Evolutionary conservation across 176 grass and related monocot genomes (phyloP), one percentile per base, ranked within the genome.

Genomic region (Avena sativa): DNA sequence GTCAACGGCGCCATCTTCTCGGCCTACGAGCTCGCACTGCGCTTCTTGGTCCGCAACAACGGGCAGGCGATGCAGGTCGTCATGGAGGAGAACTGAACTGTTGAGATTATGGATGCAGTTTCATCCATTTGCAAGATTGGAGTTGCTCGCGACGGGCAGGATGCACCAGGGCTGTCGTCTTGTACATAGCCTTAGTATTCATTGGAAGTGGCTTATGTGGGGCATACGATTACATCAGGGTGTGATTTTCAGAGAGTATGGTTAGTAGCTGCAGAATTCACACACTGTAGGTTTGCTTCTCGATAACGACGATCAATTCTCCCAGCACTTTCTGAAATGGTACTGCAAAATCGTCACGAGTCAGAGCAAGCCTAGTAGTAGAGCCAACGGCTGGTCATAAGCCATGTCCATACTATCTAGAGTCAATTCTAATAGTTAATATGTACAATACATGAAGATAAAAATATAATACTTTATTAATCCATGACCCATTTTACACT

Each of bases 1-100:
- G 94, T 99, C 74, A 99, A 99, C 10, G 97, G 97, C 25, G 92
- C 97, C 52, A 99, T 99, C 86, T 99, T 99, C 86, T 88, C 92
- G 0, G 94, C 97, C 44, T 99, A 99, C 26, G 94, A 99, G 88
- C 82, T 96, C 9, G 94, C 94, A 8, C 89, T 96, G 9, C 83
- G 92, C n/a, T 93, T 94, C 83, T 68, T 99, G 80, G 89, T 84
- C 17, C 70, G 86, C 19, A 87, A 52, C 61, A 47, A 32, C 83
- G 89, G 50, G 13, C 78, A 87, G 83, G 79, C 77, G 76, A 79
- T 34, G 77, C 69, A 91, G 62, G 6, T 43, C 40, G 84, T 91
- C 17, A 91, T 92, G 79, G 92, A 94, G 90, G 92, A 97, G 70
- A 92, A 96, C 71, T 97, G 90, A 97, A 13, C 16, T 48, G 48